These are phyloP conservation scores for Tausonia pullulans DNA, from an alignment of 1,284 basidiomycete genomes.

Conservation along the genomic window DNA sequence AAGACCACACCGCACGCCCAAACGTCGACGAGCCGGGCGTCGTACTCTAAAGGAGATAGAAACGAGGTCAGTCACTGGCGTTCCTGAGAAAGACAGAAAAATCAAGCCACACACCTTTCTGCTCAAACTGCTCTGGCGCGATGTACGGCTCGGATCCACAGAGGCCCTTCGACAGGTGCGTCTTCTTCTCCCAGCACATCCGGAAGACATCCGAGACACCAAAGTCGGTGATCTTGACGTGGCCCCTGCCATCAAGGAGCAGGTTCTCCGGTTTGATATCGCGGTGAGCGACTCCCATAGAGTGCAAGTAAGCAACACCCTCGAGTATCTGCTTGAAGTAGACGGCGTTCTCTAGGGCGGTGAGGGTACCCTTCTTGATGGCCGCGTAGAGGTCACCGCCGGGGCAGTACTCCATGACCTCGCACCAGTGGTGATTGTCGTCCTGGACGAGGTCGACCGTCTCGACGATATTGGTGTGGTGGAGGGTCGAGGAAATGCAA, in stretches of 20 bases:
- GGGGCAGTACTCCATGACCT: constrained; percentile 99
- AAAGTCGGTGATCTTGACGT: constrained; percentile 80
- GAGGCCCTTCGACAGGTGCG: constrained; percentile 91
- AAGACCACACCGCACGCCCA: constrained; percentile 97
- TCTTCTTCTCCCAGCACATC: constrained; percentile 93
- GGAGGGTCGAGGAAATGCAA: constrained; percentile 94
- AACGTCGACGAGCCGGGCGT: constrained; percentile 91
- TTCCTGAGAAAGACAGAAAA: constrained; percentile 23
- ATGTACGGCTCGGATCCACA: constrained; percentile 98
- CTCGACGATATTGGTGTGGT: constrained; percentile 94
- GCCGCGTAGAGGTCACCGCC: constrained; percentile 95
- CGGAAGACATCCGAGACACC: constrained; percentile 97
- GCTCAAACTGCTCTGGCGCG: constrained; percentile 91
- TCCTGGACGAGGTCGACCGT: constrained; percentile 98
- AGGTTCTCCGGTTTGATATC: constrained; percentile 98
- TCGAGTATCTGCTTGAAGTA: constrained; percentile 94
- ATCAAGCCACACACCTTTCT: constrained; percentile 63
- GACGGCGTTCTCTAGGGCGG: constrained; percentile 85
- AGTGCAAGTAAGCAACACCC: constrained; percentile 81
- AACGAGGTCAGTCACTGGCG: constrained; percentile 11
- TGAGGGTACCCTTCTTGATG: constrained; percentile 96
- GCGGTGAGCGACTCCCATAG: constrained; percentile 92
- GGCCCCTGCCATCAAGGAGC: constrained; percentile 82
- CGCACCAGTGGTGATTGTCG: constrained; percentile 92
- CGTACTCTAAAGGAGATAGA: constrained; percentile 58